Base-by-base conservation (phyloP, 257 asterid species). In the Solanum etuberosum region DNA sequence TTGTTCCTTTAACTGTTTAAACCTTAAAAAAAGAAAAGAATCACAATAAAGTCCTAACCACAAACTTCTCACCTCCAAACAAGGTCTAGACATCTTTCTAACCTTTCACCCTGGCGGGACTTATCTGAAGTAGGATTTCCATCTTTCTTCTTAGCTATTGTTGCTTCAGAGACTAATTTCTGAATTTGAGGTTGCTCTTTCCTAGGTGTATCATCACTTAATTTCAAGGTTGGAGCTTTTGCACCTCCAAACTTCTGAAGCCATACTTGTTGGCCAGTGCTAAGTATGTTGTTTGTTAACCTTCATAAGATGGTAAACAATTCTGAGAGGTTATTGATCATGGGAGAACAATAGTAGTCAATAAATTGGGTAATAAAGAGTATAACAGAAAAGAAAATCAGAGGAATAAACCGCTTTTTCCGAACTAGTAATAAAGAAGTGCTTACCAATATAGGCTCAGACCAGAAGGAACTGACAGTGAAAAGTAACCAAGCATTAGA, bases 381-480 rank as follows among this genome's bases (percentile, higher is more conserved):
- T 15, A 63, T 63, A 63, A 25, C 46, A 34, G 87, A 81, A 16
- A 29, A 10, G n/a, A 86, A 57, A 35, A 71, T 14, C 6, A 18
- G 25, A 18, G 67, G 42, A 81, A 81, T 16, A 72, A 46, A 72
- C 29, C 4, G 13, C 5, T 31, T 8, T 15, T 72, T 7, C 71
- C 23, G 5, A 72, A 86, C 48, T 23, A 34, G 68, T 43, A 38
- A 38, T 23, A 46, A 32, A 73, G 73, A 70, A 81, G 85, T 82
- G 46, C 93, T 90, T 90, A 97, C 99, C 99, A 97, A 87, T 97
- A 97, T 87, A 97, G 94, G 90, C 99, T 94, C 89, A 97, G 92
- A 90, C 99, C 99, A 61, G 99, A 97, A 86, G 99, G 99, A 91
- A 97, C 99, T 23, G 99, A 94, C 70, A 97, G 92, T 84, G 99